A percentile compares a stretch with the other conserved stretches of the same genome.
Conservation (phyloP, 192 early-diverging fungal species). For the Podila epigama region DNA sequence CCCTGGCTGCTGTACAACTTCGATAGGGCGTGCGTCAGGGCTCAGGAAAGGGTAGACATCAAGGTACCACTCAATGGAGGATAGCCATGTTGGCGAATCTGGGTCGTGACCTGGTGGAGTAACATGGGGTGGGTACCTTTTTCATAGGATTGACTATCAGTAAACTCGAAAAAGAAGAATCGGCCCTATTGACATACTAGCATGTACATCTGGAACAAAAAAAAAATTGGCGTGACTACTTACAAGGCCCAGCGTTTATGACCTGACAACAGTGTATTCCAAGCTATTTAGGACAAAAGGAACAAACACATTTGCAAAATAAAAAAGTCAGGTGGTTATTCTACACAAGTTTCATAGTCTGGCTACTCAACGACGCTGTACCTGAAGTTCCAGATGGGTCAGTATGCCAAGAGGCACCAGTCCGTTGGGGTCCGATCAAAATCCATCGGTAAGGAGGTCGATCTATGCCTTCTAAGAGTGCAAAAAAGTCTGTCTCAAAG, state of each 20-base stretch:
- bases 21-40: conserved; percentile 43
- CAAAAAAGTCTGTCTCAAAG: conserved; percentile 51
- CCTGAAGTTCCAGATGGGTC: conserved; percentile 55
- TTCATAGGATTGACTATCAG: too few relatives aligned
- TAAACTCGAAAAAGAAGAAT: background rate
- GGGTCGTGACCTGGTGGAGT: conserved; percentile 49
- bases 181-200: too few relatives aligned
- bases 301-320: background rate
- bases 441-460: conserved; percentile 57
- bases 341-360: too few relatives aligned
- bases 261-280: conserved; percentile 55
- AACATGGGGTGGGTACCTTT: conserved; percentile 51
- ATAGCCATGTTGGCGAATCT: conserved; percentile 14
- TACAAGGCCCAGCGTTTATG: conserved; percentile 63
- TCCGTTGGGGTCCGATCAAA: conserved; percentile 52
- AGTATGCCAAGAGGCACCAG: conserved; percentile 55
- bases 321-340: too few relatives aligned
- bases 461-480: conserved; percentile 12
- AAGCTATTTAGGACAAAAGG: conserved; percentile 17
- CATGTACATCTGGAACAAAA: background rate
- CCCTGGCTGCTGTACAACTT: conserved; percentile 55
- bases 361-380: conserved; percentile 1
- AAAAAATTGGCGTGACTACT: background rate
- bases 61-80: conserved; percentile 55
- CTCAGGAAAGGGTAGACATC: conserved; percentile 54